Base-by-base conservation (phyloP, 2,329 filamentous ascomycete genomes). In the Zymoseptoria tritici region DNA sequence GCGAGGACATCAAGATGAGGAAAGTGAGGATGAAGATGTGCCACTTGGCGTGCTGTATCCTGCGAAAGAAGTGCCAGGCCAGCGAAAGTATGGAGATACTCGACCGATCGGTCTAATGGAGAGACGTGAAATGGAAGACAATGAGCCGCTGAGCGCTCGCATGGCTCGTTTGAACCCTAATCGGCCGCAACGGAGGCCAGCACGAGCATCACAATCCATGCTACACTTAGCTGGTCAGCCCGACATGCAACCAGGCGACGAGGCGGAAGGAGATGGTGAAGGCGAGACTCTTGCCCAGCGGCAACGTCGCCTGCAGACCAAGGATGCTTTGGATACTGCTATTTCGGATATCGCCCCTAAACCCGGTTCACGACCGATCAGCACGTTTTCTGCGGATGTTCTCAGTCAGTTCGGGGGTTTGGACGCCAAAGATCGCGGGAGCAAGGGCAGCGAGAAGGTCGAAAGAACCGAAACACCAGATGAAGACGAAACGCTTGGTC, bases 111-210 rank as follows among this genome's bases (percentile, higher is more conserved):
- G 90, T 4, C 74, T 94, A 58, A 86, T 94, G 79, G 89, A 95
- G 71, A 85, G 85, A 67, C 85, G 90, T 53, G 88, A 95, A 60
- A 77, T 94, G 65, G 94, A 99, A 72, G 94, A 99, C 69, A 94
- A 91, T 58, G 94, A 97, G 72, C 92, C 94, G 0, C 79, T 97
- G 20, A 91, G 88, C 68, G 82, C 82, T 49, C 86, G 92, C 2
- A 85, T 90, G 54, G 88, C 87, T 49, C 83, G 92, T 58, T 80
- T 97, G 6, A 66, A 66, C 52, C 64, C 64, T 11, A 54, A 52
- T 49, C 55, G 56, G 9, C 55, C 55, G 21, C 42, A 26, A 50
- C 58, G 54, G 22, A 56, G 31, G 55, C 52, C 52, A 19, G 51
- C 58, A 65, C 74, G 54, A 56, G 62, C 49, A 57, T 72, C 22